A percentile compares a stretch with the other conserved stretches of the same genome.
These are phyloP conservation scores for Pythium folliculosum DNA, from an alignment of 352 stramenopile genomes.

Conservation along the genomic window DNA sequence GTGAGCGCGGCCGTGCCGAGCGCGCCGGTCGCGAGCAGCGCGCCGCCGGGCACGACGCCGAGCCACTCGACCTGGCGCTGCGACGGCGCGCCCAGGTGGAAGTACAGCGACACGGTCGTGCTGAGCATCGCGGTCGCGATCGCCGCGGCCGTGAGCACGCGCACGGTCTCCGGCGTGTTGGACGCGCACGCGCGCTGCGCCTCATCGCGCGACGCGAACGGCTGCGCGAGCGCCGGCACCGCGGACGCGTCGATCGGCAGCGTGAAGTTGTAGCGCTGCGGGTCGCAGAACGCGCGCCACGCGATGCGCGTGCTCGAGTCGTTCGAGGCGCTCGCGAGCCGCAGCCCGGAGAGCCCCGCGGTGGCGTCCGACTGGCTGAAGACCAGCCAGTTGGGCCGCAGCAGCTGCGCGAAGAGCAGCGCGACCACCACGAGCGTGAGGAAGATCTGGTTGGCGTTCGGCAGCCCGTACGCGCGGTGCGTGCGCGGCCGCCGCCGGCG, in stretches of 20 bases:
- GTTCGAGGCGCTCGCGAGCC: constrained; percentile 35
- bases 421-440: constrained; percentile 52
- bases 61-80: constrained; percentile 61
- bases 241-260: constrained; percentile 27
- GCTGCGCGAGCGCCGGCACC: constrained; percentile 16
- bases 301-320: constrained; percentile 42
- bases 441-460: constrained; percentile 87
- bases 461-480: constrained; percentile 74
- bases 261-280: constrained; percentile 28
- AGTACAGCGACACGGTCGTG: constrained; percentile 51
- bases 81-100: constrained; percentile 67
- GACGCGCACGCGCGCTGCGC: constrained; percentile 25
- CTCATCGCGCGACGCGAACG: constrained; percentile 11
- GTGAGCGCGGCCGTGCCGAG: constrained; percentile 45
- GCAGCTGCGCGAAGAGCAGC: constrained; percentile 64
- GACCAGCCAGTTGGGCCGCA: constrained; percentile 65
- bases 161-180: constrained; percentile 34
- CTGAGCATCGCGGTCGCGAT: constrained; percentile 53
- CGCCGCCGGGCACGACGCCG: constrained; percentile 51
- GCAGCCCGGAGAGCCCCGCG: constrained; percentile 62
- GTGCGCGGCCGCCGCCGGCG: constrained; percentile 8
- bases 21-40: constrained; percentile 51
- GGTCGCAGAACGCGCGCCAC: constrained; percentile 59
- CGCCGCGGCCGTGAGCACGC: constrained; percentile 44
- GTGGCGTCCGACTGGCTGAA: constrained; percentile 41